Evolutionary conservation across 2,329 filamentous ascomycete genomes (phyloP).

Genomic region (Colletotrichum orchidophilum): DNA sequence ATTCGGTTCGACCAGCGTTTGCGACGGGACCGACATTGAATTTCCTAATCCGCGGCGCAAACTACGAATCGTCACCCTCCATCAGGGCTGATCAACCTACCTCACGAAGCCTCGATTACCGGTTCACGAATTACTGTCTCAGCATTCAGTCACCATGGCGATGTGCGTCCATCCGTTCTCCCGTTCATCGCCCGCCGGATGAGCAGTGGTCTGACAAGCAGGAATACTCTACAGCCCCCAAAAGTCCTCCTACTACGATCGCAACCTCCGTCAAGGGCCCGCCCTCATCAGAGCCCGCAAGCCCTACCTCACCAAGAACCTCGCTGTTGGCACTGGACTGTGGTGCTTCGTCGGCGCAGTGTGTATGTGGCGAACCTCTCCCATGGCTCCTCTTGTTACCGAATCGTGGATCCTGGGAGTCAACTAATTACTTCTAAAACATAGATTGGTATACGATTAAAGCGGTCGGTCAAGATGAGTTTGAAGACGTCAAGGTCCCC

Average conservation of each 20-base stretch:
- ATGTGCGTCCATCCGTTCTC: constrained; percentile 3
- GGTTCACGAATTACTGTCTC: background rate
- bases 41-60: constrained; percentile 16
- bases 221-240: constrained; percentile 47
- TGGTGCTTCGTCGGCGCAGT: constrained; percentile 81
- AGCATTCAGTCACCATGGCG: constrained; percentile 9
- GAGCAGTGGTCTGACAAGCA: constrained; percentile 30
- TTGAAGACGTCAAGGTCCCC: constrained; percentile 93
- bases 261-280: constrained; percentile 83
- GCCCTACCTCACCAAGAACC: constrained; percentile 92
- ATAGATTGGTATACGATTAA: constrained; percentile 73
- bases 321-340: constrained; percentile 80
- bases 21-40: constrained; percentile 26
- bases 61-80: constrained; percentile 2
- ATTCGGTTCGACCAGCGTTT: constrained; percentile 6
- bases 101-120: background rate
- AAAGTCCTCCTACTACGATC: constrained; percentile 87
- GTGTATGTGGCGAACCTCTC: constrained; percentile 72
- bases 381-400: background rate
- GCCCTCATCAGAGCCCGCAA: constrained; percentile 91
- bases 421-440: background rate
- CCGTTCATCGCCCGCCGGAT: background rate
- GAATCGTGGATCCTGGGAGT: background rate
- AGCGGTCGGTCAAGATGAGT: constrained; percentile 94
- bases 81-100: background rate